Evolutionary conservation across 495 filamentous ascomycete species (phyloP).

Genomic region (Neurospora sp.): DNA sequence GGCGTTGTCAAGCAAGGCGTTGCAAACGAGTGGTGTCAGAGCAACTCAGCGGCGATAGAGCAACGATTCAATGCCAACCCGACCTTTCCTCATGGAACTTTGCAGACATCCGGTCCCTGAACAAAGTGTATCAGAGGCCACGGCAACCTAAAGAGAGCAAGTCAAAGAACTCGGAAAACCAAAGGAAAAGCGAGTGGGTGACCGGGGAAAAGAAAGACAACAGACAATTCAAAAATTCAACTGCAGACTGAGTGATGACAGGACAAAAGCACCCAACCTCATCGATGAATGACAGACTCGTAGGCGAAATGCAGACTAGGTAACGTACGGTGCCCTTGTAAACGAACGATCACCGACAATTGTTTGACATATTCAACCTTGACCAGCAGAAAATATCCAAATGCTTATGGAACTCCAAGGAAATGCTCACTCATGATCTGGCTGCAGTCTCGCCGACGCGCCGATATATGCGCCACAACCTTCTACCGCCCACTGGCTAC

Average conservation of each 20-base stretch:
- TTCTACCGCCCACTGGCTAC: background rate
- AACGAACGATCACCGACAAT: background rate
- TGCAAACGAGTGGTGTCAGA: background rate
- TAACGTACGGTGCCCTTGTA: background rate
- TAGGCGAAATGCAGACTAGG: background rate
- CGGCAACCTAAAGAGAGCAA: background rate
- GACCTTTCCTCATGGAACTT: background rate
- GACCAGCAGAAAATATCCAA: background rate
- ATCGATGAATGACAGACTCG: background rate
- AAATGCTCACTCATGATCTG: background rate
- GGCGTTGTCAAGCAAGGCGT: background rate
- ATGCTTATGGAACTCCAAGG: background rate
- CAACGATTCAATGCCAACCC: background rate
- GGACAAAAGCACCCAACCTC: background rate
- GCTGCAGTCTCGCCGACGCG: background rate
- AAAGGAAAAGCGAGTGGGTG: background rate
- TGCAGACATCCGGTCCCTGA: background rate
- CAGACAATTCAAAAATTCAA: background rate
- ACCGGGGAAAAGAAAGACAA: background rate
- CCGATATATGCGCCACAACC: background rate
- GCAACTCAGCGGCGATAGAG: background rate
- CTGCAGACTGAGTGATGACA: background rate
- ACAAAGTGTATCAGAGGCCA: background rate
- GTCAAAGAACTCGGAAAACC: background rate
- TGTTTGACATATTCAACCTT: background rate